Conservation (phyloP, 768 basidiomycete genomes). For the Leucocoprinus sp. region DNA sequence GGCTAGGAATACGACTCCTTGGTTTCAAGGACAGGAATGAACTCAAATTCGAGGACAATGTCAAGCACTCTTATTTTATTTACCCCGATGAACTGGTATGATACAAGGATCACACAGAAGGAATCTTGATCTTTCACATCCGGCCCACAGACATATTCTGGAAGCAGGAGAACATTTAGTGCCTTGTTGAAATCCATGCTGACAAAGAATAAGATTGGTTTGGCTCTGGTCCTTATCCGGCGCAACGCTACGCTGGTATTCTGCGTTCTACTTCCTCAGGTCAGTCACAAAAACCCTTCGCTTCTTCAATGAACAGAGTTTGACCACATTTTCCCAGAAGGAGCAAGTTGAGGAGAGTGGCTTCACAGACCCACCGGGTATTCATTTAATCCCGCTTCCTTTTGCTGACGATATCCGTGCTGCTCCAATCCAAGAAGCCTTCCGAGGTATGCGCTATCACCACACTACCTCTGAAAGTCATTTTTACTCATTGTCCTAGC, state of each 20-base stretch:
- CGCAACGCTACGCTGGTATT: conserved; percentile 71
- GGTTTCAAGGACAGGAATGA: conserved; percentile 77
- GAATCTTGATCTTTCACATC: not conserved
- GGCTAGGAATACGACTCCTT: conserved; percentile 78
- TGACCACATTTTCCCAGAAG: conserved; percentile 32
- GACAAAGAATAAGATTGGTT: conserved; percentile 71
- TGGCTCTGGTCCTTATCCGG: conserved; percentile 65
- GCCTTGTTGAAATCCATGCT: conserved; percentile 80
- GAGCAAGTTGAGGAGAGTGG: conserved; percentile 66
- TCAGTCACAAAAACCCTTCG: conserved; percentile 21
- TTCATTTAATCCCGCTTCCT: conserved; percentile 89
- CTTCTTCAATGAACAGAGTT: not conserved
- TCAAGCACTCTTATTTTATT: conserved; percentile 87
- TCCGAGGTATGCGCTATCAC: conserved; percentile 40
- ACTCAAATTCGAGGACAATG: conserved; percentile 78
- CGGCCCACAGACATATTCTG: conserved; percentile 58
- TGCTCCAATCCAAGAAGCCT: conserved; percentile 59
- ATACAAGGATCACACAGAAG: conserved; percentile 3
- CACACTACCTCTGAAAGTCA: not conserved
- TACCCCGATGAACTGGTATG: conserved; percentile 86
- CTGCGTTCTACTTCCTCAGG: conserved; percentile 84
- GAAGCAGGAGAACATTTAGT: conserved; percentile 87
- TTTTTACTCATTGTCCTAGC: conserved; percentile 33
- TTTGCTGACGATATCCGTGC: conserved; percentile 91
- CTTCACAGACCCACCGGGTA: conserved; percentile 79